phyloP scores from a whole-genome alignment of 225 moss, liverwort and hornwort genomes.

The Lunularia cruciata region DNA sequence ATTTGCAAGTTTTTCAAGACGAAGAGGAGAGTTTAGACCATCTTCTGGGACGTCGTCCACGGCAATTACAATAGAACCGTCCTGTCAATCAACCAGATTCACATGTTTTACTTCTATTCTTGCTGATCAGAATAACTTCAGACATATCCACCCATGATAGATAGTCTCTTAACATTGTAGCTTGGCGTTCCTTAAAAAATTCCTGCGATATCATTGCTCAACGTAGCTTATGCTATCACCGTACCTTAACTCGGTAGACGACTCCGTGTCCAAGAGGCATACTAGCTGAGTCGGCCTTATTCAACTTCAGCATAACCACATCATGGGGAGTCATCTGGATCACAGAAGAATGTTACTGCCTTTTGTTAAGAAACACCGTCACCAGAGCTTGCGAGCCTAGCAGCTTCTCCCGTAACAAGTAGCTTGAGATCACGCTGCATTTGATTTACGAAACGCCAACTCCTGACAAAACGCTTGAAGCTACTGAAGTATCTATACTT shows the following conservation, averaged over 20 bases:
- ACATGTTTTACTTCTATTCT: neutral
- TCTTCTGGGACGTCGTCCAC: conserved; percentile 90
- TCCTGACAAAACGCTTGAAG: no score
- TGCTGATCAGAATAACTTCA: no score
- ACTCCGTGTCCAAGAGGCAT: conserved; percentile 83
- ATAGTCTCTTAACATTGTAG: neutral
- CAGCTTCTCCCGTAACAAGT: no score
- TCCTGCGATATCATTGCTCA: no score
- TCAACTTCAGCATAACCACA: conserved; percentile 80
- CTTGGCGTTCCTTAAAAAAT: neutral
- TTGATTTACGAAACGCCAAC: no score
- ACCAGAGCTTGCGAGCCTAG: no score
- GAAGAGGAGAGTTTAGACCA: conserved; percentile 82
- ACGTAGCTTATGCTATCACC: neutral
- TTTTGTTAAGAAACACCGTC: neutral
- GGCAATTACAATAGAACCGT: conserved; percentile 68
- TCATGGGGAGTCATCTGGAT: conserved; percentile 89
- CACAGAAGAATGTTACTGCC: neutral
- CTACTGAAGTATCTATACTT: no score
- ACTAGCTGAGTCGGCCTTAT: conserved; percentile 73
- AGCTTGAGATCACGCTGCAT: no score
- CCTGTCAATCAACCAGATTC: conserved; percentile 41
- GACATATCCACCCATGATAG: no score
- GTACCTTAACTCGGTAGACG: conserved; percentile 87
- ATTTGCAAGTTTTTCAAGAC: conserved; percentile 87